A percentile compares a stretch with the other conserved stretches of the same genome.
Conservation (phyloP, 495 filamentous ascomycete species). For the Parathielavia hyrcaniae region DNA sequence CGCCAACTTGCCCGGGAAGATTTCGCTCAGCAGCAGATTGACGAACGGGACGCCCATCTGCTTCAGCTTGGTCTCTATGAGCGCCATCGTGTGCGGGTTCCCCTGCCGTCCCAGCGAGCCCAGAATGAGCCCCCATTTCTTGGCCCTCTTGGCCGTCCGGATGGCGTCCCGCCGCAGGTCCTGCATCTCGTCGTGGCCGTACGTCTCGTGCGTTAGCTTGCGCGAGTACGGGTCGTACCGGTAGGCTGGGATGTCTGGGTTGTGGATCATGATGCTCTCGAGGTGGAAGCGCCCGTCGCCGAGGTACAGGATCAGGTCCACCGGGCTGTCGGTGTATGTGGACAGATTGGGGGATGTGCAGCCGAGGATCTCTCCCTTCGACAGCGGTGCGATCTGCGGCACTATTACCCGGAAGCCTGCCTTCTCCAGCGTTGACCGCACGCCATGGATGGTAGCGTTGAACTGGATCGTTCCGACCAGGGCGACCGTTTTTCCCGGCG, state of each 20-base stretch:
- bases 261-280: conserved; percentile 98
- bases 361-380: conserved; percentile 89
- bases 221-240: conserved; percentile 95
- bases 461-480: conserved; percentile 98
- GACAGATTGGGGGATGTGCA: conserved; percentile 82
- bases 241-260: conserved; percentile 82
- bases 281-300: conserved; percentile 97
- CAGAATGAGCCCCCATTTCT: conserved; percentile 91
- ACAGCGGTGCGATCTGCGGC: conserved; percentile 87
- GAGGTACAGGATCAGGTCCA: conserved; percentile 85
- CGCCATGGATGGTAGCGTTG: conserved; percentile 87
- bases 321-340: conserved; percentile 36
- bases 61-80: conserved; percentile 71
- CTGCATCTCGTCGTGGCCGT: conserved; percentile 86
- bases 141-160: conserved; percentile 59
- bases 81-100: conserved; percentile 82
- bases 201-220: conserved; percentile 81
- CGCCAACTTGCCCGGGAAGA: conserved; percentile 90
- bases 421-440: conserved; percentile 65
- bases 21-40: conserved; percentile 81
- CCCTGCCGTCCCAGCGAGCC: conserved; percentile 89
- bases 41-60: conserved; percentile 67
- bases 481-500: conserved; percentile 75
- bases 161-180: conserved; percentile 73
- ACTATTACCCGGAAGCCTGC: conserved; percentile 78